Percentiles rank a stretch among this genome's conserved stretches.
Conservation (phyloP, 768 basidiomycete species). For the Suillus occidentalis region DNA sequence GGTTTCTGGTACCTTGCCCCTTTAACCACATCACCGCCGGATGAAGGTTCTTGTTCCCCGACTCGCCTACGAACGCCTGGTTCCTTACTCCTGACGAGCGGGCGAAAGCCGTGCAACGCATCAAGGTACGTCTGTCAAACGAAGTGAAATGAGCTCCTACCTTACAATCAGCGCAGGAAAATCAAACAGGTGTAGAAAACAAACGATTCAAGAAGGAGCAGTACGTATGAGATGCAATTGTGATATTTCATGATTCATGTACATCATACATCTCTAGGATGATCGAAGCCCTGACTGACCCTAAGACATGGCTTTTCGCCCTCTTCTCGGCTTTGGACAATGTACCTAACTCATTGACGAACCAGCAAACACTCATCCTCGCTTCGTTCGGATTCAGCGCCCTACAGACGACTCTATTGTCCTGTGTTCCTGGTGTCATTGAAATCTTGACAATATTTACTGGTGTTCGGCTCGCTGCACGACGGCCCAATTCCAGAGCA, state of each 20-base stretch:
- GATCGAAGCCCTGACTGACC: constrained; percentile 58
- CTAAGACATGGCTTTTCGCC: constrained; percentile 70
- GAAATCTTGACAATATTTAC: constrained; percentile 67
- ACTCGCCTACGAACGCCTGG: constrained; percentile 67
- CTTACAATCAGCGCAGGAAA: constrained; percentile 19
- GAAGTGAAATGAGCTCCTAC: not conserved
- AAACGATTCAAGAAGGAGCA: constrained; percentile 47
- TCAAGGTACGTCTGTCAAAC: constrained; percentile 43
- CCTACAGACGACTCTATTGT: constrained; percentile 64
- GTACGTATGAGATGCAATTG: constrained; percentile 36
- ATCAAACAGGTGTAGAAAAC: constrained; percentile 28
- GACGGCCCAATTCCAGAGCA: constrained; percentile 51
- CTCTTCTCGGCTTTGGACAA: constrained; percentile 60
- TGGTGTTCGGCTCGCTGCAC: constrained; percentile 53
- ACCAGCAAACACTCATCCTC: constrained; percentile 61
- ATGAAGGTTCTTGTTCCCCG: constrained; percentile 59
- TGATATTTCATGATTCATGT: not conserved
- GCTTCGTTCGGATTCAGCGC: constrained; percentile 57
- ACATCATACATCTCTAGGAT: constrained; percentile 38
- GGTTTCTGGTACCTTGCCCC: too few species aligned
- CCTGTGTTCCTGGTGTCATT: constrained; percentile 58
- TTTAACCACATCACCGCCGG: not conserved
- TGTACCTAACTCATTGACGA: constrained; percentile 59
- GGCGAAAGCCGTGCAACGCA: constrained; percentile 52
- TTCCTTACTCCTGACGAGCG: constrained; percentile 62